Percentiles rank a stretch among this genome's conserved stretches.
Conservation (phyloP, 371 early-diverging fungal genomes). For the Haplosporangium sp. region DNA sequence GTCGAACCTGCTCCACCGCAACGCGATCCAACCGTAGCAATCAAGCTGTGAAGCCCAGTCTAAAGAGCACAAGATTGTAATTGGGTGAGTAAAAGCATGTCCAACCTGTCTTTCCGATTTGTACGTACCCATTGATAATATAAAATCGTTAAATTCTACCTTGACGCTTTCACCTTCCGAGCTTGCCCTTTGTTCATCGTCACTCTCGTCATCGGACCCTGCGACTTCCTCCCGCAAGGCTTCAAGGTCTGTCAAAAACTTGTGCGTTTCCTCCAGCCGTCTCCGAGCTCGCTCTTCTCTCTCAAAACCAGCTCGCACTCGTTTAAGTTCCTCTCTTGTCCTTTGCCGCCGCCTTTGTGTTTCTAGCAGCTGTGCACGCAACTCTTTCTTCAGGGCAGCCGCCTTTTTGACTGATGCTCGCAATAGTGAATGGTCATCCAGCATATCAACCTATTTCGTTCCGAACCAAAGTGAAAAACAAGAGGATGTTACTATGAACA, state of each 20-base stretch:
- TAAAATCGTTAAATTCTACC: constrained; percentile 3
- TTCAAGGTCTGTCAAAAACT: constrained; percentile 48
- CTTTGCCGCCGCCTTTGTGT: constrained; percentile 37
- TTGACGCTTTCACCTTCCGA: constrained; percentile 6
- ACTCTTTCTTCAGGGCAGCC: constrained; percentile 40
- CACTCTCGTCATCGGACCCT: constrained; percentile 25
- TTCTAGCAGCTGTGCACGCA: constrained; percentile 35
- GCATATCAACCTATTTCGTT: constrained; percentile 37
- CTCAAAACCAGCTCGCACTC: constrained; percentile 41
- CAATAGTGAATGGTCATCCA: constrained; percentile 41
- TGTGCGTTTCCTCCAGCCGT: constrained; percentile 47
- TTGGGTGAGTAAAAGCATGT: neutral
- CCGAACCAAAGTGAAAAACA: too few relatives aligned
- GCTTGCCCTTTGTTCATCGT: neutral
- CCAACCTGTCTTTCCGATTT: neutral
- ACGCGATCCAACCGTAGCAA: constrained; percentile 40
- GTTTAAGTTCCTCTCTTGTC: constrained; percentile 28
- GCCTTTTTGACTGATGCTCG: constrained; percentile 47
- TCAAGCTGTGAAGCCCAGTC: constrained; percentile 40
- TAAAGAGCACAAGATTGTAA: neutral
- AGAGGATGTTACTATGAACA: too few relatives aligned
- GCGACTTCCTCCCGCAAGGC: constrained; percentile 39
- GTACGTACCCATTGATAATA: neutral
- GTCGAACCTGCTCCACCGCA: constrained; percentile 6
- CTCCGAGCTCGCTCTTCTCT: constrained; percentile 41